Base-by-base conservation (phyloP, 257 asterid species). In the Avicennia marina region DNA sequence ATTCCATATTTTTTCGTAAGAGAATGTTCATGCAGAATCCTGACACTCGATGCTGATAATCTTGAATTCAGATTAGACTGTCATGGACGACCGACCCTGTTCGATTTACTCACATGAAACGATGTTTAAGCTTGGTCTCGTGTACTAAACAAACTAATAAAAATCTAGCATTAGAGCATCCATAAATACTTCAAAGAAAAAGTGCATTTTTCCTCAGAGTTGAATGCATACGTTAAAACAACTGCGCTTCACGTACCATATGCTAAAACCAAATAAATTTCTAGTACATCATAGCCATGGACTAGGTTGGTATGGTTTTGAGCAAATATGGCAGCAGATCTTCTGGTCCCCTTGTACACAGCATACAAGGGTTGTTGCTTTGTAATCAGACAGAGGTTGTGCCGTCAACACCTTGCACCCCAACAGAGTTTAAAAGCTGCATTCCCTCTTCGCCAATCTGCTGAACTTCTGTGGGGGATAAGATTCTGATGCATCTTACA, bases 381-480 rank as follows among this genome's bases (percentile, higher is more conserved):
- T n/a, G n/a, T n/a, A n/a, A n/a, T n/a, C n/a, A n/a, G n/a, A n/a
- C n/a, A n/a, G n/a, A n/a, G n/a, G 62, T 38, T 64, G 78, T 32
- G 74, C 73, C 58, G 39, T 64, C 57, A 17, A 69, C 72, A 10
- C 70, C 77, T 21, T 77, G 84, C 63, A 79, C 7, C 0, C 69
- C 84, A 4, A 74, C 93, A 0, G 94, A 75, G 83, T 82, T 93
- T 24, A 93, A 67, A 41, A 93, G 90, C 74, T 82, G 99, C 99
- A 86, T 93, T 47, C 99, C 97, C 52, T 89, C 99, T 64, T 93
- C 96, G 1, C 99, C 96, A 96, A 93, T 89, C 76, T 89, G 97
- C 81, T 86, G 85, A 39, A 93, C 99, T 79, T 93, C 99, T 13
- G 79, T 63, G 7, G 99, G 97, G 21, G 97, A 93, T 47, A 93